Evolutionary conservation across 2,329 filamentous ascomycete species (phyloP), one percentile per base, ranked within the genome.

Genomic region (Beauveria pseudobassiana): DNA sequence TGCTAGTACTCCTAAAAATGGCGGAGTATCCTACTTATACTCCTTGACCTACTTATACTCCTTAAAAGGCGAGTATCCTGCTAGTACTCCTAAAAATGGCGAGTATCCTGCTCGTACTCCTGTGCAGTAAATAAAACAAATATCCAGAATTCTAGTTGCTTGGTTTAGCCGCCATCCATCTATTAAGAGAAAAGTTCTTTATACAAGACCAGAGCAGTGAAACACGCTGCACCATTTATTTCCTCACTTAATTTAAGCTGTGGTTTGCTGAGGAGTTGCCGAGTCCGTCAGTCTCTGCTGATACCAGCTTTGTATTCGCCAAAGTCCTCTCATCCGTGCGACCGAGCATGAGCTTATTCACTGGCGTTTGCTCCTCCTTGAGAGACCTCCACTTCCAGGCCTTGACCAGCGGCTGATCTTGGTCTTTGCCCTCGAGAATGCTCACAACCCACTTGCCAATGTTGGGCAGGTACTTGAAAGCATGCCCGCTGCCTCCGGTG

Each of bases 401-500:
- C n/a, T 63, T 55, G 9, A 65, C 34, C 10, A 69, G 62, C 8
- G 71, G 66, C 58, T 65, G 68, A 49, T 76, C 69, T 7, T 71
- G 62, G 1, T 69, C 67, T 20, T 61, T 65, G 2, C 77, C 74
- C 63, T 78, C 73, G 8, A 85, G 69, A n/a, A 78, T 76, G 64
- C 84, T 78, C 0, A 81, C 75, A 14, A 86, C 79, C 63, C 75
- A 77, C 42, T 79, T 78, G 1, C 84, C 83, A 65, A 87, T 77
- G 3, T 81, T 80, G 0, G 84, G 84, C 54, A 86, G 67, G 63
- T 84, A 87, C 66, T 87, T 87, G 70, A 86, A 87, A 0, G 76
- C 85, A 69, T 87, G 85, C 0, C 85, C 85, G 42, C 78, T 82
- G 0, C 85, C 86, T 1, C 83, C 85, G 0, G 84, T 87, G 2